Percentiles rank a stretch among this genome's conserved stretches.
phyloP scores from a whole-genome alignment of 2,329 filamentous ascomycete species.

The Penicillium brevicompactum region DNA sequence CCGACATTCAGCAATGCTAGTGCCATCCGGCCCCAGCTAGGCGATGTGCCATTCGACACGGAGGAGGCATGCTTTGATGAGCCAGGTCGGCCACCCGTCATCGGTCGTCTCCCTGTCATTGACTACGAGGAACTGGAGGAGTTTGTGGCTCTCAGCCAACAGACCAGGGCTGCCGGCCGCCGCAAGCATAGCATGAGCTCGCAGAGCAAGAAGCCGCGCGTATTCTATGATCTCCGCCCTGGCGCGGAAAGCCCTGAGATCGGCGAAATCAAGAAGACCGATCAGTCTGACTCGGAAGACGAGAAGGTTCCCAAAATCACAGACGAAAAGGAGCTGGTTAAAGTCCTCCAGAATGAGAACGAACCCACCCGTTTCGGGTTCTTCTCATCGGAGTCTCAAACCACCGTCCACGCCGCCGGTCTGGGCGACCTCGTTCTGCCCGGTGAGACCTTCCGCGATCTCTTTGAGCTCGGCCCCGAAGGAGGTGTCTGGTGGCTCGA shows the following conservation, averaged over 20 bases:
- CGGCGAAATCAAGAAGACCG: constrained; percentile 38
- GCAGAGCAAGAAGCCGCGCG: constrained; percentile 51
- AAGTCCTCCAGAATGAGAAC: constrained; percentile 45
- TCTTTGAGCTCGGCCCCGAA: constrained; percentile 72
- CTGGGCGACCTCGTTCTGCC: constrained; percentile 86
- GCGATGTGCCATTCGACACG: constrained; percentile 37
- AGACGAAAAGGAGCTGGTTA: constrained; percentile 37
- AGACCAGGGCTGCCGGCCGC: constrained; percentile 48
- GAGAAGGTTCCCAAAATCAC: constrained; percentile 39
- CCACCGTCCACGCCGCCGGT: constrained; percentile 87
- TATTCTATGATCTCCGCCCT: constrained; percentile 64
- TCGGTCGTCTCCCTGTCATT: constrained; percentile 72
- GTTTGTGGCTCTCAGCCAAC: constrained; percentile 69
- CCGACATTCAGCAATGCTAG: constrained; percentile 63
- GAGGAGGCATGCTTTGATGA: constrained; percentile 84
- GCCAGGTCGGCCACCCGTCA: constrained; percentile 76
- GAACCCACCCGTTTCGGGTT: constrained; percentile 88
- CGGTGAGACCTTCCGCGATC: constrained; percentile 83
- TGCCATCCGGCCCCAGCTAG: constrained; percentile 53
- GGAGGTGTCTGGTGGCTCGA: constrained; percentile 99
- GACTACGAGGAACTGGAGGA: constrained; percentile 94
- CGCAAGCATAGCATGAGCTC: constrained; percentile 53
- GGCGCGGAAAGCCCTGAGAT: constrained; percentile 39
- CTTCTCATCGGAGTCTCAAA: constrained; percentile 93
- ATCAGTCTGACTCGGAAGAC: constrained; percentile 27